Evolutionary conservation across 2,329 filamentous ascomycete genomes (phyloP), one percentile per base, ranked within the genome.

Genomic region (Diaporthe sp.): DNA sequence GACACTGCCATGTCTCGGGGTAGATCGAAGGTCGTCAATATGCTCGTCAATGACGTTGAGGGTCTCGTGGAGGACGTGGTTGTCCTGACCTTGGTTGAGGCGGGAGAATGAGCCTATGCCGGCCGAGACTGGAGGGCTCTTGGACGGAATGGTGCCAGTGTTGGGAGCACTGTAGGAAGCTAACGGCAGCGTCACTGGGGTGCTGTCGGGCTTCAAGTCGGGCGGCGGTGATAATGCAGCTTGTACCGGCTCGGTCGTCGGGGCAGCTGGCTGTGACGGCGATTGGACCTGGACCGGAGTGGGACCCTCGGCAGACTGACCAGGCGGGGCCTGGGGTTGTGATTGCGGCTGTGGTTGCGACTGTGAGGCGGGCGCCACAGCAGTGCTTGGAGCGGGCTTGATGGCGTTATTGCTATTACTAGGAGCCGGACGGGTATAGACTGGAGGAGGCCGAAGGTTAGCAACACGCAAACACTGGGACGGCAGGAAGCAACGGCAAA

Each of bases 41-140:
- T 98, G 96, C 84, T 98, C 96, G 83, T 98, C 94, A 80, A 98
- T 98, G 75, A 98, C 96, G 81, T 95, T 98, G 70, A 98, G 86
- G 0, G 96, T 98, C 83, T 98, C 96, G 82, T 96, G 95, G 87
- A 98, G 94, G 68, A 98, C 96, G 15, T 94, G 94, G 81, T 92
- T 94, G 72, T 92, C 90, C 79, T 92, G 87, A 25, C 87, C 76
- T 82, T 79, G 86, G 80, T 76, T 80, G 58, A 84, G 68, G 15
- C 82, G 77, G 25, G 70, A 39, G 25, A 74, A 73, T 19, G 58
- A 49, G 4, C 71, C 74, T 28, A 72, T 57, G 19, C 71, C 55
- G 39, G 75, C 68, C 10, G 75, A 65, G 22, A 75, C 79, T 79
- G 37, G 79, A 78, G 44, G 79, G 78, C 73, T 81, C 78, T 61